Percentiles rank a stretch among this genome's conserved stretches.
phyloP scores from a whole-genome alignment of 2,329 filamentous ascomycete genomes.

The Fusarium sp. region DNA sequence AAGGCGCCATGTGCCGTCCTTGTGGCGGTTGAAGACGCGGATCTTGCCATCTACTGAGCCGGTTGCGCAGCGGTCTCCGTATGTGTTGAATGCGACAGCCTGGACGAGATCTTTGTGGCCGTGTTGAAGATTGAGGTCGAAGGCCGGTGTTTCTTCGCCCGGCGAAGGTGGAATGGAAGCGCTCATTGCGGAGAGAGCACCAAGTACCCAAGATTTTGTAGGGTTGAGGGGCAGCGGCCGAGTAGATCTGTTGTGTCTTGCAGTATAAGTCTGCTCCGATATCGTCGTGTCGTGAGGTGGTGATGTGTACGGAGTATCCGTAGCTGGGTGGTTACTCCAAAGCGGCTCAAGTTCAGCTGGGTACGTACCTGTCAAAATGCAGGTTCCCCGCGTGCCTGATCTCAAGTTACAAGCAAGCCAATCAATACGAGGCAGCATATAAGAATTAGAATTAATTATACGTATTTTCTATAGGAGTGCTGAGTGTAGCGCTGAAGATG shows the following conservation, averaged over 20 bases:
- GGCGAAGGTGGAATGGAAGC: slow-evolving; percentile 53
- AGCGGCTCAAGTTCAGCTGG: slow-evolving; percentile 43
- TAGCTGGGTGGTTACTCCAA: slow-evolving; percentile 43
- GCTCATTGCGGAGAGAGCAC: slow-evolving; percentile 43
- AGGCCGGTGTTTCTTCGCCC: slow-evolving; percentile 61
- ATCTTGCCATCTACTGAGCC: slow-evolving; percentile 93
- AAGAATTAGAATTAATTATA: background rate
- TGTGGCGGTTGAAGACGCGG: slow-evolving; percentile 88
- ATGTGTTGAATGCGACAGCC: slow-evolving; percentile 89
- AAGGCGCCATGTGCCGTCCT: slow-evolving; percentile 80
- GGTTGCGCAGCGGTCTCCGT: slow-evolving; percentile 91
- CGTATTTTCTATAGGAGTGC: too few relatives aligned
- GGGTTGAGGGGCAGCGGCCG: background rate
- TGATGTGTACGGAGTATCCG: too few relatives aligned
- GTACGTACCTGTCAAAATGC: slow-evolving; percentile 39
- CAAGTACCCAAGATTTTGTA: background rate
- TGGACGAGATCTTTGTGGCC: slow-evolving; percentile 85
- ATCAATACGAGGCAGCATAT: slow-evolving; percentile 7
- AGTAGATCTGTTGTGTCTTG: background rate
- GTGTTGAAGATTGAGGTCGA: slow-evolving; percentile 75
- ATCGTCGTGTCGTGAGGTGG: slow-evolving; percentile 23
- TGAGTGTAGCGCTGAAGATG: background rate
- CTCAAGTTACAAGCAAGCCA: slow-evolving; percentile 3
- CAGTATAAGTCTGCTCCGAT: slow-evolving; percentile 11
- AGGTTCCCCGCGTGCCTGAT: slow-evolving; percentile 29